A percentile compares a stretch with the other conserved stretches of the same genome.
phyloP scores from a whole-genome alignment of 2,329 filamentous ascomycete species.

The Penicillium sp. region DNA sequence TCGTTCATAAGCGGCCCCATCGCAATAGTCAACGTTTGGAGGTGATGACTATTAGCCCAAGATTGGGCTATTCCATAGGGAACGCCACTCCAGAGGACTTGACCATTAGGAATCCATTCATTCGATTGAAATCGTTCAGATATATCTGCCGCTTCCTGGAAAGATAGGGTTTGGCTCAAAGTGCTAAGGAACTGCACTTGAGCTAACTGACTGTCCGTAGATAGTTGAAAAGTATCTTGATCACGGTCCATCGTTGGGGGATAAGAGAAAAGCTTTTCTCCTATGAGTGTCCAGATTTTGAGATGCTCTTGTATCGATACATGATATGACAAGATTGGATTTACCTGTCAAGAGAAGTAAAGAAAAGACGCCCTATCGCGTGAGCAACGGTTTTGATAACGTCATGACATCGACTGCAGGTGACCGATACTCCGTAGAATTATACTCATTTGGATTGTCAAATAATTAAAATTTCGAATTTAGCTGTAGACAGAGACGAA shows the following conservation, averaged over 20 bases:
- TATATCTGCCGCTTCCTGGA: not conserved
- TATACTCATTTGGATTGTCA: no score
- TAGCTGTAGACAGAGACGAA: no score
- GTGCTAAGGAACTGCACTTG: not conserved
- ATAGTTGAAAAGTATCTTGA: not conserved
- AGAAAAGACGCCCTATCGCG: not conserved
- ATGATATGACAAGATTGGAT: not conserved
- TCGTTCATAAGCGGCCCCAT: not conserved
- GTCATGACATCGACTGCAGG: not conserved
- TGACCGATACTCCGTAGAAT: no score
- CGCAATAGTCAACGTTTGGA: slow-evolving; percentile 1
- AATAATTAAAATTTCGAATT: no score
- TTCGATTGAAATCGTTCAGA: slow-evolving; percentile 9
- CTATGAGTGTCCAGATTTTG: not conserved
- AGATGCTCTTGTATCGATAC: not conserved
- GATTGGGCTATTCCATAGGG: slow-evolving; percentile 3
- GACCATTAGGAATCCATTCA: slow-evolving; percentile 7
- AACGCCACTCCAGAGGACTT: slow-evolving; percentile 14
- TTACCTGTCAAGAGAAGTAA: not conserved
- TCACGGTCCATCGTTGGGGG: not conserved
- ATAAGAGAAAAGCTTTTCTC: not conserved
- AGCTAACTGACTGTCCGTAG: not conserved
- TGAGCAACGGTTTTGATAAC: not conserved
- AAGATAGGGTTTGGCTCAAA: not conserved
- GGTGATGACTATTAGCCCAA: slow-evolving; percentile 8